These are phyloP conservation scores for Exophiala xenobiotica DNA, from an alignment of 2,329 filamentous ascomycete species.

Conservation along the genomic window DNA sequence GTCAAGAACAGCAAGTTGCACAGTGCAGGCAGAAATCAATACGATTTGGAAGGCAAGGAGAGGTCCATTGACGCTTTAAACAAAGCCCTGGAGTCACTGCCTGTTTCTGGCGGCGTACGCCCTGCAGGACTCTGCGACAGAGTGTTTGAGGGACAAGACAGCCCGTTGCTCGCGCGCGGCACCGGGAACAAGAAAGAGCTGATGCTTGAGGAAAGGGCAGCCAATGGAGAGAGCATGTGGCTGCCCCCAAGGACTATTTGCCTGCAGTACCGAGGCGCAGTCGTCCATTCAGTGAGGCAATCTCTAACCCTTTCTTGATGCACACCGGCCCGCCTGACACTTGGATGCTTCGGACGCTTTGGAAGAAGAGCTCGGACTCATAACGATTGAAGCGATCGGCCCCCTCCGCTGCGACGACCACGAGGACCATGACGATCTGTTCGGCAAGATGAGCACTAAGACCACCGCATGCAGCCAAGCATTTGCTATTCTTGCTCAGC, in stretches of 20 bases:
- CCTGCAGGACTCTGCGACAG: background rate
- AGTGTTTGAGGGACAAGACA: background rate
- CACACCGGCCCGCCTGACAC: no score
- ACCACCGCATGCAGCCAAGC: no score
- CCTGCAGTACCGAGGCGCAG: conserved; percentile 8
- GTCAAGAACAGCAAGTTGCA: no score
- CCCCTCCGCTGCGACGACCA: no score
- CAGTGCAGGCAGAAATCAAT: background rate
- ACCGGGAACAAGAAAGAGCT: background rate
- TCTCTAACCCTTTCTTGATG: no score
- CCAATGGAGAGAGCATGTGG: conserved; percentile 11
- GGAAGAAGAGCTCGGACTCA: no score
- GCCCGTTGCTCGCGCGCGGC: background rate
- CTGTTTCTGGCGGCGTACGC: background rate
- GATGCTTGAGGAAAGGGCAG: conserved; percentile 1
- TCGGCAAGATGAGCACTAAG: no score
- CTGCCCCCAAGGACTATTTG: background rate
- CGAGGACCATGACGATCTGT: no score
- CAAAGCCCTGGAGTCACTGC: background rate
- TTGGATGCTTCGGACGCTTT: background rate
- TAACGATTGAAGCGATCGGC: no score
- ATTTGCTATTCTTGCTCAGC: no score
- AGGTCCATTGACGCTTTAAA: background rate
- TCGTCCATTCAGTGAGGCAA: background rate
- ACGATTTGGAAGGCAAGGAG: background rate